Evolutionary conservation across 768 basidiomycete genomes (phyloP).

Genomic region (Termitomyces sp.): DNA sequence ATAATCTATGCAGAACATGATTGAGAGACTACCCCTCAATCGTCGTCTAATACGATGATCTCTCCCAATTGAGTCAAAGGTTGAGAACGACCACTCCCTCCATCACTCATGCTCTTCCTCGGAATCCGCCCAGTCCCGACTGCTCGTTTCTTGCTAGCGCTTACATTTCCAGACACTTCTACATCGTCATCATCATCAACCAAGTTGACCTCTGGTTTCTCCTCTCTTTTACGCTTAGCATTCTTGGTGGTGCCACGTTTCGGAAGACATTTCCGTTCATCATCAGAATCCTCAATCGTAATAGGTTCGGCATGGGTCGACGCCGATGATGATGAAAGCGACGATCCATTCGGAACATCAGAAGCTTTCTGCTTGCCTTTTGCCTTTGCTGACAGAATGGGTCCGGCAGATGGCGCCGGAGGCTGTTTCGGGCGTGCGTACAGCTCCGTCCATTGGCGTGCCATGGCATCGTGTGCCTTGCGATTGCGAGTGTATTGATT

Average conservation of each 20-base stretch:
- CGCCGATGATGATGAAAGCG: not conserved
- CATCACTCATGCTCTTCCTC: slow-evolving; percentile 11
- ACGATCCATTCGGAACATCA: slow-evolving; percentile 12
- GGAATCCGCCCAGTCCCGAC: slow-evolving; percentile 13
- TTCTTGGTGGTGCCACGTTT: slow-evolving; percentile 15
- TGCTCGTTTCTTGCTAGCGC: slow-evolving; percentile 16
- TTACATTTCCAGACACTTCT: slow-evolving; percentile 10
- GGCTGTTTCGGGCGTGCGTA: slow-evolving; percentile 41
- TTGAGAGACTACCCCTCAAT: not conserved
- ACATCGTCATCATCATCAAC: slow-evolving; percentile 20
- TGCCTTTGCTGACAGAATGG: slow-evolving; percentile 15
- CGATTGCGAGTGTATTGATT: slow-evolving; percentile 63
- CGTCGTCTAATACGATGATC: slow-evolving; percentile 38
- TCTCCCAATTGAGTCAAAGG: slow-evolving; percentile 24
- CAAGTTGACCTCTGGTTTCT: slow-evolving; percentile 23
- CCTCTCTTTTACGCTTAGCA: slow-evolving; percentile 30
- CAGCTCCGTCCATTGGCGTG: slow-evolving; percentile 70
- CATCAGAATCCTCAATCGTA: slow-evolving; percentile 24
- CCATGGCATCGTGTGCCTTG: slow-evolving; percentile 68
- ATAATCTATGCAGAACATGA: not conserved
- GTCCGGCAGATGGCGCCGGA: slow-evolving; percentile 9
- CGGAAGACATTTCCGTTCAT: slow-evolving; percentile 7
- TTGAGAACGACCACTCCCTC: slow-evolving; percentile 11
- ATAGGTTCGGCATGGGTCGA: slow-evolving; percentile 15
- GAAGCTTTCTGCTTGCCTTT: slow-evolving; percentile 32